Evolutionary conservation across 169 alveolate species (phyloP).

Genomic region (Plasmodium vinckei): DNA sequence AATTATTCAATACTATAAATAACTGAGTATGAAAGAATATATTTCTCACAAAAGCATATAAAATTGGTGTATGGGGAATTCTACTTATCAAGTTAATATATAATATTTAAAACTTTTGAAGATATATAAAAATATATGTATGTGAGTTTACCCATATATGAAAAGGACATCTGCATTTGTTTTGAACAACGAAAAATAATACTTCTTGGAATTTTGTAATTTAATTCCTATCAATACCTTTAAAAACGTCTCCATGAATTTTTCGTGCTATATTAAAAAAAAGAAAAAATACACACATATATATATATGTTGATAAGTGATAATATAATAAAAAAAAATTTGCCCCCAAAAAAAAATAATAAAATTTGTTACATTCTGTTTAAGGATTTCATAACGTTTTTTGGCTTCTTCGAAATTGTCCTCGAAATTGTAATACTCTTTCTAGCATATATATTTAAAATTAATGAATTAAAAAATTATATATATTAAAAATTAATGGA

Average conservation of each 20-base stretch:
- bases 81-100: too few relatives aligned
- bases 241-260: constrained; percentile 65
- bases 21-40: too few relatives aligned
- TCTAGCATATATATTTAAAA: constrained; percentile 14
- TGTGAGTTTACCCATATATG: constrained; percentile 50
- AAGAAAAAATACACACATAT: constrained; percentile 4
- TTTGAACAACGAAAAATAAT: constrained; percentile 58
- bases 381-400: constrained; percentile 37
- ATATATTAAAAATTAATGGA: neutral
- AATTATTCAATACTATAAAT: too few relatives aligned
- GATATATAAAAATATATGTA: neutral
- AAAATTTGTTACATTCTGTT: constrained; percentile 49
- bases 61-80: too few relatives aligned
- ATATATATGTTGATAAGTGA: neutral
- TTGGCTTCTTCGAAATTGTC: constrained; percentile 30
- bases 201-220: constrained; percentile 61
- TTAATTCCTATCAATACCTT: constrained; percentile 57
- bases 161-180: constrained; percentile 55
- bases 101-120: too few relatives aligned
- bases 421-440: constrained; percentile 49
- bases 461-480: constrained; percentile 2
- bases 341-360: neutral
- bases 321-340: neutral
- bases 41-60: too few relatives aligned
- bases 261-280: constrained; percentile 47